Evolutionary conservation across 2,329 filamentous ascomycete genomes (phyloP), one percentile per base, ranked within the genome.

Genomic region (Gremmenia infestans): DNA sequence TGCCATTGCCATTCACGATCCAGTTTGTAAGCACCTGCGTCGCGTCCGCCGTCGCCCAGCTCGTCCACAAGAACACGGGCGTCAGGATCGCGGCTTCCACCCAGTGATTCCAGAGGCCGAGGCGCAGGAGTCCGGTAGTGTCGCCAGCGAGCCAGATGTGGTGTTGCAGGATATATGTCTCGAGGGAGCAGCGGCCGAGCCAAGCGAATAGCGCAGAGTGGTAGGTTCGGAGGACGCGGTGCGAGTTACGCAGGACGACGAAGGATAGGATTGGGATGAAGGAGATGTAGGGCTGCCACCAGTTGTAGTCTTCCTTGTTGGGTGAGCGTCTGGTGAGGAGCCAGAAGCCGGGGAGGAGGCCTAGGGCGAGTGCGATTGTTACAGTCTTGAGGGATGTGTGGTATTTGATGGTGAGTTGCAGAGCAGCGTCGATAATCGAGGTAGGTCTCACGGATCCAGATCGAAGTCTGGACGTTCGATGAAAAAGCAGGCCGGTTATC

Each of bases 111-210:
- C 54, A 63, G 4, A 69, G 46, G 4, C 67, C 66, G 25, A 67
- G 39, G 37, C 73, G 64, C 7, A 86, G 72, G 4, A 80, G 61
- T 0, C 78, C 80, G 35, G 75, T 78, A 2, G 79, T 78, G 62
- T 86, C 81, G 2, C 76, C 80, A 2, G 81, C 81, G 8, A 86
- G 75, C 76, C 81, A 83, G 52, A 85, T 73, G 65, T 87, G 84
- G 65, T 79, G 79, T 60, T 85, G 81, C 39, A 87, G 70, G 5
- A 83, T 73, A 60, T 81, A 84, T 0, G 81, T 78, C 68, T 86
- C 83, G 1, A 85, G 74, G 0, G 81, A 81, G 56, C 77, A 78
- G 5, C 73, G 72, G 1, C 84, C 83, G 2, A 87, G 68, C 71
- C 75, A 80, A 0, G 79, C 76, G 28, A 82, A 81, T 1, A 75